These are phyloP conservation scores for Trypanosoma melophagium DNA, from an alignment of 208 protist genomes.

Conservation along the genomic window DNA sequence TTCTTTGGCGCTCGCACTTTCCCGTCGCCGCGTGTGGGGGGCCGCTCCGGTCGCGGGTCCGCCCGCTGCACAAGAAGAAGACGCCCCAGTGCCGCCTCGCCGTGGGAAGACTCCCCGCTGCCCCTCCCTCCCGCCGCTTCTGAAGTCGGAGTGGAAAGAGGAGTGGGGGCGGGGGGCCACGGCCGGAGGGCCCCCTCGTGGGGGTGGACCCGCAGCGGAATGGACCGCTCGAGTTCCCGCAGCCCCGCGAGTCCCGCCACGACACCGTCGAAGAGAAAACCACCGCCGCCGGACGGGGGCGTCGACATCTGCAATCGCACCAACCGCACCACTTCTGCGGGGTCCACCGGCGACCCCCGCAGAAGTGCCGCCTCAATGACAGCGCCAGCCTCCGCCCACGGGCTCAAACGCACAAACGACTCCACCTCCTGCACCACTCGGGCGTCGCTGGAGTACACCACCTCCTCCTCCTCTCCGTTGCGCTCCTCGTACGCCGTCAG, in stretches of 20 bases:
- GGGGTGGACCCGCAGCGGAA: slow-evolving; percentile 17
- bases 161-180: slow-evolving; percentile 5
- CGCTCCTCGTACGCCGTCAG: slow-evolving; percentile 22
- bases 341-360: slow-evolving; percentile 44
- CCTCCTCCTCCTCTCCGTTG: slow-evolving; percentile 21
- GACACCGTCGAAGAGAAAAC: slow-evolving; percentile 72
- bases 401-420: slow-evolving; percentile 21
- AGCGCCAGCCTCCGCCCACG: slow-evolving; percentile 44
- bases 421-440: slow-evolving; percentile 13
- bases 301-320: slow-evolving; percentile 51
- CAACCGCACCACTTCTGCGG: slow-evolving; percentile 37
- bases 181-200: slow-evolving; percentile 15
- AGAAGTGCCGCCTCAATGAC: slow-evolving; percentile 43
- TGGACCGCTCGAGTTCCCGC: slow-evolving; percentile 10
- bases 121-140: not conserved
- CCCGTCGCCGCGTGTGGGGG: slow-evolving; percentile 42
- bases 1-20: slow-evolving; percentile 47
- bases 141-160: not conserved
- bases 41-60: slow-evolving; percentile 31
- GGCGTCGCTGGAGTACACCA: slow-evolving; percentile 23
- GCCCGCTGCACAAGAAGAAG: slow-evolving; percentile 21
- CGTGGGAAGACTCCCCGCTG: not conserved
- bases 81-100: not conserved
- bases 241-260: slow-evolving; percentile 37
- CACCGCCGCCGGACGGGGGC: slow-evolving; percentile 30